These are phyloP conservation scores for Macrolepiota albuminosa DNA, from an alignment of 768 basidiomycete species.

Conservation along the genomic window DNA sequence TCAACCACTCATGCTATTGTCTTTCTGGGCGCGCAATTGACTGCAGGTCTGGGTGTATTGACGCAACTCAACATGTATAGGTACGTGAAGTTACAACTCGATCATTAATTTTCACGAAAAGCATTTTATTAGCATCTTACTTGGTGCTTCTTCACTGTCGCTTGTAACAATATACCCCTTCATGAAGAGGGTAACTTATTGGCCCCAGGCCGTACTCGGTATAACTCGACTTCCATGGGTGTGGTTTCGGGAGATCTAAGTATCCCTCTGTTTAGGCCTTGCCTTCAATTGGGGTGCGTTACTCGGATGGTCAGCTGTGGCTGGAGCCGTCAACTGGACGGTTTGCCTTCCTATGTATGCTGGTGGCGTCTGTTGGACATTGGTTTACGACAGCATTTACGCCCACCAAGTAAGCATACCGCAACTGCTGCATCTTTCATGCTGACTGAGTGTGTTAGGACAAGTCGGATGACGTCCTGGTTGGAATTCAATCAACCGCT, in stretches of 20 bases:
- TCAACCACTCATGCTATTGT: slow-evolving; percentile 67
- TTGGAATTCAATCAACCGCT: slow-evolving; percentile 91
- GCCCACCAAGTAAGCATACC: slow-evolving; percentile 78
- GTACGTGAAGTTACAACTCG: slow-evolving; percentile 36
- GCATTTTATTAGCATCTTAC: slow-evolving; percentile 57
- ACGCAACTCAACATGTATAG: slow-evolving; percentile 95
- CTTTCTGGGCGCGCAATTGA: slow-evolving; percentile 81
- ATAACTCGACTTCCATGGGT: slow-evolving; percentile 18
- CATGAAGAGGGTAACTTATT: slow-evolving; percentile 96
- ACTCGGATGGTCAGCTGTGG: slow-evolving; percentile 94
- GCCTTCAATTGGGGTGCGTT: slow-evolving; percentile 98
- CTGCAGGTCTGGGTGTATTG: slow-evolving; percentile 78
- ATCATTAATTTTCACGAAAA: not conserved
- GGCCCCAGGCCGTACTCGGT: slow-evolving; percentile 97
- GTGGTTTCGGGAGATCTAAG: not conserved
- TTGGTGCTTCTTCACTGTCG: slow-evolving; percentile 88
- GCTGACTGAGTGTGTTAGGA: slow-evolving; percentile 47
- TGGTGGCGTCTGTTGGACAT: slow-evolving; percentile 88
- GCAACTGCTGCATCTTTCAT: not conserved
- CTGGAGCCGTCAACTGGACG: slow-evolving; percentile 73
- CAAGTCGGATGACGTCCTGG: slow-evolving; percentile 83
- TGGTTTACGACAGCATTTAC: slow-evolving; percentile 97
- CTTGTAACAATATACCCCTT: slow-evolving; percentile 88
- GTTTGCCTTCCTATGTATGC: slow-evolving; percentile 86
- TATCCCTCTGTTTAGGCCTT: slow-evolving; percentile 49